Percentiles rank a stretch among this genome's conserved stretches.
These are phyloP conservation scores for Avicennia marina DNA, from an alignment of 257 asterid species.

Conservation along the genomic window DNA sequence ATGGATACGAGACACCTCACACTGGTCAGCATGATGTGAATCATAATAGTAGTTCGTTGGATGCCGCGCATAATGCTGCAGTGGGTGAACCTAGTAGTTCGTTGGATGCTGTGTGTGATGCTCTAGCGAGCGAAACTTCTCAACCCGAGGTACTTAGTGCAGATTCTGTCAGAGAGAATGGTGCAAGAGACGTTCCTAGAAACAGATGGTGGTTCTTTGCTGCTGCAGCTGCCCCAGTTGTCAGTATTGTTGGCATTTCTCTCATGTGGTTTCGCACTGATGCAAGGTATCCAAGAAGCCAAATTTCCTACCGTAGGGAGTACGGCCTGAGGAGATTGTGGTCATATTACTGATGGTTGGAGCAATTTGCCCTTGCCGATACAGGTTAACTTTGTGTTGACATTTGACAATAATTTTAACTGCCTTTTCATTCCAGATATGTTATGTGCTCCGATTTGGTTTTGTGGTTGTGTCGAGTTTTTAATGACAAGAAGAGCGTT, in stretches of 20 bases:
- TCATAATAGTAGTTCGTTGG: conserved; percentile 29
- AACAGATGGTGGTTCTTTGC: conserved; percentile 60
- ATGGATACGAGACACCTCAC: conserved; percentile 15
- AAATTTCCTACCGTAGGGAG: conserved; percentile 29
- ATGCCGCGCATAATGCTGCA: conserved; percentile 21
- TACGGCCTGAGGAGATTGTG: conserved; percentile 59
- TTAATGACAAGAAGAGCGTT: too few species aligned
- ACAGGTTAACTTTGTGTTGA: too few species aligned
- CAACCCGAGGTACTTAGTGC: conserved; percentile 5
- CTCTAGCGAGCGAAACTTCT: conserved; percentile 3
- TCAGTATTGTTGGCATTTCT: conserved; percentile 56
- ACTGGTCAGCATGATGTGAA: conserved; percentile 30
- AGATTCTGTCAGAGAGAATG: conserved; percentile 19
- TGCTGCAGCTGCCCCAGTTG: conserved; percentile 67
- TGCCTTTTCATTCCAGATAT: too few species aligned
- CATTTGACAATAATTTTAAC: too few species aligned
- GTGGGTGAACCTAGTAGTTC: conserved; percentile 30
- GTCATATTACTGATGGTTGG: conserved; percentile 46
- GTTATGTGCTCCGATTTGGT: too few species aligned
- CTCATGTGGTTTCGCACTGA: conserved; percentile 59
- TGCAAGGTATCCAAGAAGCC: conserved; percentile 34
- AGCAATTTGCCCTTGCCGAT: too few species aligned
- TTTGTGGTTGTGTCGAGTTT: too few species aligned
- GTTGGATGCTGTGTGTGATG: conserved; percentile 1
- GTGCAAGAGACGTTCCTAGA: conserved; percentile 20